Evolutionary conservation across 2,329 filamentous ascomycete genomes (phyloP).

Genomic region (Trichoderma citrinoviride): DNA sequence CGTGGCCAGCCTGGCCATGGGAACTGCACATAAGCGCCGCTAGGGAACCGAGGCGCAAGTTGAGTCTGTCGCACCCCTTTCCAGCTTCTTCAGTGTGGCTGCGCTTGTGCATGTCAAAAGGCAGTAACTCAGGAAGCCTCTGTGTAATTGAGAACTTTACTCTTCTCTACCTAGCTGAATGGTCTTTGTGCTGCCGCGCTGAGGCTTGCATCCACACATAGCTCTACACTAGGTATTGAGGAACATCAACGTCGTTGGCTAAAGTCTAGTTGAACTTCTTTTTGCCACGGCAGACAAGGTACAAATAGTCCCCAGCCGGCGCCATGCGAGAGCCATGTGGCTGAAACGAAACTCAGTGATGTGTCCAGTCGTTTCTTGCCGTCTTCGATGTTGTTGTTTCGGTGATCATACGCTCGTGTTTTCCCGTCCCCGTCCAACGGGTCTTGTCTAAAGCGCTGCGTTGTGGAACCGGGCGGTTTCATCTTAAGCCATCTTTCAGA

Average conservation of each 20-base stretch:
- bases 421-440: not conserved
- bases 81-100: not conserved
- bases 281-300: not conserved
- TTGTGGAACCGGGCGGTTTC: conserved; percentile 16
- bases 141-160: too few species aligned
- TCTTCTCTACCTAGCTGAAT: too few species aligned
- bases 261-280: too few species aligned
- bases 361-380: too few species aligned
- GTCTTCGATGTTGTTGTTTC: not conserved
- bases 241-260: too few species aligned
- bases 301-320: not conserved
- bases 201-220: not conserved
- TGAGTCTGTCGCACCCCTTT: not conserved
- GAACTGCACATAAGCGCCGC: conserved; percentile 1
- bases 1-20: not conserved
- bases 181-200: not conserved
- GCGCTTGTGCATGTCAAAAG: not conserved
- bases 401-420: not conserved
- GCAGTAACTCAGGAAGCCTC: too few species aligned
- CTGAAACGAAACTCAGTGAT: not conserved
- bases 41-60: not conserved
- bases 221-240: too few species aligned
- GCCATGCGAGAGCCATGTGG: not conserved
- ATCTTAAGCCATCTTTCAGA: not conserved
- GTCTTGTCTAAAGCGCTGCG: not conserved